Percentiles rank a stretch among this genome's conserved stretches.
phyloP scores from a whole-genome alignment of 2,329 filamentous ascomycete species.

The Colletotrichum eleusines region DNA sequence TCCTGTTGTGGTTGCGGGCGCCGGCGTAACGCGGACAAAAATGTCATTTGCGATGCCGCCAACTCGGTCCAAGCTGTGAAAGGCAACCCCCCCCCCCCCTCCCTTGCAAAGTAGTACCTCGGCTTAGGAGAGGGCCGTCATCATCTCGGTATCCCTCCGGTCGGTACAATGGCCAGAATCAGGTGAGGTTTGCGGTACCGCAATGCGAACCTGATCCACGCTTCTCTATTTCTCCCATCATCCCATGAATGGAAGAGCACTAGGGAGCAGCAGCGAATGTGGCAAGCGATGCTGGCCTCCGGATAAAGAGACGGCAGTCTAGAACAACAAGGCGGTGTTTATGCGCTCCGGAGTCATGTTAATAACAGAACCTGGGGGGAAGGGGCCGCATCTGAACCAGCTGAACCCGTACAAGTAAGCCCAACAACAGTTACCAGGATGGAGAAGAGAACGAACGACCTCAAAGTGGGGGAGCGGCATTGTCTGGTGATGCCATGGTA shows the following conservation, averaged over 20 bases:
- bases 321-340: conserved; percentile 4
- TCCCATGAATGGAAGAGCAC: background rate
- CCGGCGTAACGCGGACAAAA: background rate
- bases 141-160: background rate
- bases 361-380: background rate
- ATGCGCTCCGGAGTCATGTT: conserved; percentile 33
- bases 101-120: background rate
- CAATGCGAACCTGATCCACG: conserved; percentile 6
- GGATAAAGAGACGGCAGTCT: background rate
- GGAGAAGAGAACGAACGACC: background rate
- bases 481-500: conserved; percentile 31
- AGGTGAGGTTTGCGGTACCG: conserved; percentile 13
- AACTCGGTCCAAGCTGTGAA: conserved; percentile 8
- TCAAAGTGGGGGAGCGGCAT: background rate
- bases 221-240: background rate
- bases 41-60: conserved; percentile 1
- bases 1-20: too few species aligned
- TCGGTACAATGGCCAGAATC: conserved; percentile 15
- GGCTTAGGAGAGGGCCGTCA: background rate
- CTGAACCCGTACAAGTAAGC: conserved; percentile 4
- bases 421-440: conserved; percentile 11
- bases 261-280: background rate
- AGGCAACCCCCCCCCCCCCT: background rate
- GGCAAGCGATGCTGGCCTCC: conserved; percentile 15
- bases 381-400: conserved; percentile 13